phyloP scores from a whole-genome alignment of 2,329 filamentous ascomycete species.

The Penicillium sp. region DNA sequence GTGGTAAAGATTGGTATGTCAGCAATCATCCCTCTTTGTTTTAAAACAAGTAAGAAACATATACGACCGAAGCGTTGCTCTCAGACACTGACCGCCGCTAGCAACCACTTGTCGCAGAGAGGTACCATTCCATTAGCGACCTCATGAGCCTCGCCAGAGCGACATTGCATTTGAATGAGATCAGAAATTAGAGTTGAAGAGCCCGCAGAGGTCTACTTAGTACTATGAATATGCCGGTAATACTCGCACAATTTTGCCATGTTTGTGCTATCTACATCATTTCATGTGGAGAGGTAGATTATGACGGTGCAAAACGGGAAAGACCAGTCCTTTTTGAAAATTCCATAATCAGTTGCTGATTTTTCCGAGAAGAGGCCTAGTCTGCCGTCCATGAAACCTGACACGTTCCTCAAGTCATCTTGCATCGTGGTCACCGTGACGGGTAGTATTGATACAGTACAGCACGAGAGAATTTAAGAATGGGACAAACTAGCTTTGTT shows the following conservation, averaged over 20 bases:
- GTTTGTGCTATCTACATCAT: slow-evolving; percentile 1
- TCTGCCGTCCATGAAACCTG: neutral
- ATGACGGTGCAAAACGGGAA: neutral
- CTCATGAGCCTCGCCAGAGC: neutral
- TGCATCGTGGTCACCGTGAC: neutral
- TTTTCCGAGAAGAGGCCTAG: neutral
- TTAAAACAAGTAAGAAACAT: neutral
- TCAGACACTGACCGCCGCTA: slow-evolving; percentile 10
- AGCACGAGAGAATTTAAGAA: neutral
- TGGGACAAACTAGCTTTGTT: neutral
- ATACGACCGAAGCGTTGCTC: neutral
- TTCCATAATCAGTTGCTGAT: neutral
- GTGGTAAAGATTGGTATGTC: neutral
- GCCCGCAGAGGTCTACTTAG: neutral
- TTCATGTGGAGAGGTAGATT: neutral
- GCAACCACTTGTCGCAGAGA: slow-evolving; percentile 12
- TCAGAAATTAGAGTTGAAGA: neutral
- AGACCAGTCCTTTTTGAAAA: neutral
- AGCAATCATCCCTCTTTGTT: slow-evolving; percentile 4
- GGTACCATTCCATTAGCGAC: neutral
- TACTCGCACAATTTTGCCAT: neutral
- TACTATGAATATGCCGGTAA: neutral
- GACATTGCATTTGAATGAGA: neutral
- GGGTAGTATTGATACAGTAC: neutral
- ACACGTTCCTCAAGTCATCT: neutral